Percentiles rank a stretch among this genome's conserved stretches.
phyloP scores from a whole-genome alignment of 331 rosid genomes.

The Cydonia oblonga region DNA sequence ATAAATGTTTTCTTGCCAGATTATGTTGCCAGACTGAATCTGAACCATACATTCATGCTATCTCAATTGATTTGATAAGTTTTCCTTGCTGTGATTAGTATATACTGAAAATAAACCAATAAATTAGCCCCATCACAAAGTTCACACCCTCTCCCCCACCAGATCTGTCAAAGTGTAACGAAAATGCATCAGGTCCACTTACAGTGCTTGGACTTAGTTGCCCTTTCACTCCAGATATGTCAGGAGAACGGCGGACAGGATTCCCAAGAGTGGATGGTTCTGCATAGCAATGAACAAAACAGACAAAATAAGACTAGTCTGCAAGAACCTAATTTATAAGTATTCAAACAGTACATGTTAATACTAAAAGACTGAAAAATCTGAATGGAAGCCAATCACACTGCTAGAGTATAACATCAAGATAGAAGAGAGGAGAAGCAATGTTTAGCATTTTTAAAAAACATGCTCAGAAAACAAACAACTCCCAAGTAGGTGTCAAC shows the following conservation, averaged over 20 bases:
- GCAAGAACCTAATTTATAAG: not conserved
- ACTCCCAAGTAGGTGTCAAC: too few relatives aligned
- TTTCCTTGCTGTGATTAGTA: not conserved
- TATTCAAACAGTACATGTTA: not conserved
- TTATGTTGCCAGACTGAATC: too few relatives aligned
- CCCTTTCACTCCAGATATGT: constrained; percentile 40
- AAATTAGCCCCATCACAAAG: not conserved
- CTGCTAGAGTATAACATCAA: not conserved
- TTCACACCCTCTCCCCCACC: not conserved
- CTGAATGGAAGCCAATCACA: not conserved
- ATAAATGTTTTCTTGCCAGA: too few relatives aligned
- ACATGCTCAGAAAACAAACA: not conserved
- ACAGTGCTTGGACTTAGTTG: constrained; percentile 49
- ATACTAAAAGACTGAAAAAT: not conserved
- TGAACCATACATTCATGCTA: too few relatives aligned
- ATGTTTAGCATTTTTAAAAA: not conserved
- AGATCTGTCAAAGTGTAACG: constrained; percentile 12
- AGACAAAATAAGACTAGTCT: constrained; percentile 11
- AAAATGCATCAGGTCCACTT: constrained; percentile 33
- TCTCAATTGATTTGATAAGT: not conserved
- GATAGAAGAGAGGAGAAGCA: not conserved
- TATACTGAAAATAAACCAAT: not conserved
- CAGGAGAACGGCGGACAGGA: constrained; percentile 40
- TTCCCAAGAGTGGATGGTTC: constrained; percentile 42
- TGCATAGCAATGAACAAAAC: constrained; percentile 35